Evolutionary conservation across 768 basidiomycete genomes (phyloP).

Genomic region (Tricholoma bakamatsutake): DNA sequence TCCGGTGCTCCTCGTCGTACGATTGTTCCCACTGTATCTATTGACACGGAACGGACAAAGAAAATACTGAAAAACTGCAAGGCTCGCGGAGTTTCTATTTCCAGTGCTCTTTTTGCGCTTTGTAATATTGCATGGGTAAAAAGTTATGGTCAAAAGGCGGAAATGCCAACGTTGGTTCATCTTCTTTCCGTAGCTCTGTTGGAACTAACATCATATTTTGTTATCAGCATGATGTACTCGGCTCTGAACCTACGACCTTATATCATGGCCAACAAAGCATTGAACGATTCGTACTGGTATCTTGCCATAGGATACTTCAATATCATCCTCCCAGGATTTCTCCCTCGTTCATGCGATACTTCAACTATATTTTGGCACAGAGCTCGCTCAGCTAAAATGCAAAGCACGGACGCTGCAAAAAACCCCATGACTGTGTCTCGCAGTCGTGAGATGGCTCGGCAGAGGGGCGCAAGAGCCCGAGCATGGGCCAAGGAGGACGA

Average conservation of each 20-base stretch:
- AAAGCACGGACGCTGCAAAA: constrained; percentile 63
- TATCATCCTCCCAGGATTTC: constrained; percentile 69
- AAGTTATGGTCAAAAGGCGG: constrained; percentile 34
- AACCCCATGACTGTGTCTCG: constrained; percentile 56
- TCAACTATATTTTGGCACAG: constrained; percentile 66
- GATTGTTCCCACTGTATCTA: constrained; percentile 63
- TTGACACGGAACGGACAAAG: constrained; percentile 50
- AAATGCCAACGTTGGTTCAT: constrained; percentile 45
- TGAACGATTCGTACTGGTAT: constrained; percentile 71
- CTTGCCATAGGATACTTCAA: constrained; percentile 81
- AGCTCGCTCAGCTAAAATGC: constrained; percentile 59
- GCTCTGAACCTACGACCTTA: constrained; percentile 74
- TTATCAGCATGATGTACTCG: constrained; percentile 72
- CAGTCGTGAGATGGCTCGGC: constrained; percentile 56
- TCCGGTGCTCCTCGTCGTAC: constrained; percentile 46
- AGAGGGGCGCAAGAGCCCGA: constrained; percentile 55
- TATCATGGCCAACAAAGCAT: constrained; percentile 34
- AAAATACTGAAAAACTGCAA: constrained; percentile 68
- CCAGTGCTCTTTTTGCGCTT: constrained; percentile 68
- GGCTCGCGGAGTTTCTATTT: constrained; percentile 63
- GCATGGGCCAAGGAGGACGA: constrained; percentile 76
- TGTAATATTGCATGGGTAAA: constrained; percentile 72
- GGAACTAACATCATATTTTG: not conserved
- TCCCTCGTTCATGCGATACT: constrained; percentile 40
- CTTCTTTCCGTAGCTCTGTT: not conserved